Conservation (phyloP, 2,329 filamentous ascomycete genomes). For the Lecanicillium sp. region DNA sequence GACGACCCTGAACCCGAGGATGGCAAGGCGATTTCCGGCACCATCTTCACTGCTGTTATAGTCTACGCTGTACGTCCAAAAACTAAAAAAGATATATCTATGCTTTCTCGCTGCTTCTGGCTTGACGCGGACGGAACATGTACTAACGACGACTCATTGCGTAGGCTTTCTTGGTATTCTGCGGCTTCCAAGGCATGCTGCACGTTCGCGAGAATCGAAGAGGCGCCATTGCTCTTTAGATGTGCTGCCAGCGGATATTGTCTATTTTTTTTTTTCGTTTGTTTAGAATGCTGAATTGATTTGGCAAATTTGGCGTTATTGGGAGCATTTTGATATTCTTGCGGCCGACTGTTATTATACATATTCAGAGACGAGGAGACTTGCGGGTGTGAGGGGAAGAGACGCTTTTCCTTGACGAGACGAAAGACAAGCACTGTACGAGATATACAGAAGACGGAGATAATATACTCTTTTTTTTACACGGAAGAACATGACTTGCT, state of each 20-base stretch:
- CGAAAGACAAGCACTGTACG: too few species aligned
- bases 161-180: constrained; percentile 85
- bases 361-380: too few species aligned
- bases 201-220: constrained; percentile 75
- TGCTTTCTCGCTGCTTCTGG: background rate
- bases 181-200: constrained; percentile 78
- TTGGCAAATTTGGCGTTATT: constrained; percentile 2
- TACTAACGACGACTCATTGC: background rate
- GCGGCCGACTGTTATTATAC: too few species aligned
- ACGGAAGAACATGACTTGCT: too few species aligned
- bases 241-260: constrained; percentile 19
- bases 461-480: too few species aligned
- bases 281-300: background rate
- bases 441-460: too few species aligned
- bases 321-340: constrained; percentile 5
- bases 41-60: constrained; percentile 79
- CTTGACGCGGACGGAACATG: background rate
- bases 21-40: constrained; percentile 69
- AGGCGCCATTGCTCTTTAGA: constrained; percentile 70
- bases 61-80: constrained; percentile 70
- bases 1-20: constrained; percentile 62
- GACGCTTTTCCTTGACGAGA: too few species aligned
- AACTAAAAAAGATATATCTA: background rate
- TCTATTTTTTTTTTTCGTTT: constrained; percentile 1
- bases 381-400: too few species aligned